These are phyloP conservation scores for Ustilago loliicola DNA, from an alignment of 1,284 basidiomycete species.

Conservation along the genomic window DNA sequence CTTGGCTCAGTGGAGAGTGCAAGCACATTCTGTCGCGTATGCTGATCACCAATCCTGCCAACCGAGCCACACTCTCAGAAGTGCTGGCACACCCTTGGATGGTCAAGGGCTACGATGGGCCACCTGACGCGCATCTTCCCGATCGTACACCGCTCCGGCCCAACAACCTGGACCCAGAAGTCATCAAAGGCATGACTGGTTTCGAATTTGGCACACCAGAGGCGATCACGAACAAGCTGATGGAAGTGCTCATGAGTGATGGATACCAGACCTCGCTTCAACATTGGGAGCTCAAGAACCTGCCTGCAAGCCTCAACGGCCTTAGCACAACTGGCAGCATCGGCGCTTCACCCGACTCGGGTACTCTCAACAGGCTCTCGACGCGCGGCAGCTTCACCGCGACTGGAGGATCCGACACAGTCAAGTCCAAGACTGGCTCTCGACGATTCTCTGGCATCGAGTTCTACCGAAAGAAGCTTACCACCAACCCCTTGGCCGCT, in stretches of 20 bases:
- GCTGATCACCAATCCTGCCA: slow-evolving; percentile 92
- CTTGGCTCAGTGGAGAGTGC: slow-evolving; percentile 96
- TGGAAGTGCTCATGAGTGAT: slow-evolving; percentile 83
- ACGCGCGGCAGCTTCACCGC: slow-evolving; percentile 35
- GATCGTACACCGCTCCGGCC: slow-evolving; percentile 87
- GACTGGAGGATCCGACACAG: slow-evolving; percentile 29
- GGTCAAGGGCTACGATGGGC: slow-evolving; percentile 84
- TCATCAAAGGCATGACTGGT: slow-evolving; percentile 92
- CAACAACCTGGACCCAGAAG: slow-evolving; percentile 86
- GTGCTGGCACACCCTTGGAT: slow-evolving; percentile 96
- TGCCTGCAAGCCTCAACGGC: slow-evolving; percentile 40
- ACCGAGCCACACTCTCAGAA: slow-evolving; percentile 85
- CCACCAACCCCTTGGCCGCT: slow-evolving; percentile 52
- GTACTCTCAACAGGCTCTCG: slow-evolving; percentile 37
- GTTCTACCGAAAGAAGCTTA: slow-evolving; percentile 89
- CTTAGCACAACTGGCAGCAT: slow-evolving; percentile 68
- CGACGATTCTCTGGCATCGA: slow-evolving; percentile 90
- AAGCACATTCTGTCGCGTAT: slow-evolving; percentile 92
- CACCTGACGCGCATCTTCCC: slow-evolving; percentile 87
- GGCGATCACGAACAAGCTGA: slow-evolving; percentile 83
- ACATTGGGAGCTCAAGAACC: slow-evolving; percentile 78
- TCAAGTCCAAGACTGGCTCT: slow-evolving; percentile 59
- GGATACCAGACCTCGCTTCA: slow-evolving; percentile 80
- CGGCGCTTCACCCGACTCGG: slow-evolving; percentile 42
- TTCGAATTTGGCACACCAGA: slow-evolving; percentile 94